phyloP scores from a whole-genome alignment of 2,329 filamentous ascomycete genomes.

The Ustilaginoidea virens region DNA sequence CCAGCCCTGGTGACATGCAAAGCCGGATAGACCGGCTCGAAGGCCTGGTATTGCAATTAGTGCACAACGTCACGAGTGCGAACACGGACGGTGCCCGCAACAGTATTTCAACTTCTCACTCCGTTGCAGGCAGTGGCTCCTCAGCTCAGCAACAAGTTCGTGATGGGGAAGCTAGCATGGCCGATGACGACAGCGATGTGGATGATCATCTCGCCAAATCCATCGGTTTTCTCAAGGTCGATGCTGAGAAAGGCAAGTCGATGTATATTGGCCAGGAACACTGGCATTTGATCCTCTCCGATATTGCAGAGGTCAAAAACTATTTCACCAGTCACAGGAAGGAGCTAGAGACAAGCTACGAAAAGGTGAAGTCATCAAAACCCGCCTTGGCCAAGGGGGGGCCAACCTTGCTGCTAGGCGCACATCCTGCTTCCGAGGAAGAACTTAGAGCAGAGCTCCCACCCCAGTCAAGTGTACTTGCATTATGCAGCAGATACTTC shows the following conservation, averaged over 20 bases:
- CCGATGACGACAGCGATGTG: constrained; percentile 49
- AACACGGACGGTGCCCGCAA: constrained; percentile 21
- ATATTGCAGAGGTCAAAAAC: constrained; percentile 85
- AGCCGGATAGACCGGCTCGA: constrained; percentile 93
- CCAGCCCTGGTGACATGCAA: constrained; percentile 87
- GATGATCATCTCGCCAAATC: constrained; percentile 56
- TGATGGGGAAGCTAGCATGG: constrained; percentile 38
- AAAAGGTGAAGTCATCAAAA: constrained; percentile 57
- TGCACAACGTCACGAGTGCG: constrained; percentile 62
- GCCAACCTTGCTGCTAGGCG: constrained; percentile 66
- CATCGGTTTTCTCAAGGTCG: constrained; percentile 70
- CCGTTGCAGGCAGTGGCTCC: constrained; percentile 26
- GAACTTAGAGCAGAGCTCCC: constrained; percentile 74
- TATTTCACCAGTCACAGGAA: constrained; percentile 81
- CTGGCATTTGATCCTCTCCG: constrained; percentile 65
- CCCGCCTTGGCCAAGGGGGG: constrained; percentile 43
- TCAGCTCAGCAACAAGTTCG: constrained; percentile 34
- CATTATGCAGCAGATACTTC: constrained; percentile 79
- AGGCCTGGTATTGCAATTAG: constrained; percentile 78
- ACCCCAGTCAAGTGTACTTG: constrained; percentile 66
- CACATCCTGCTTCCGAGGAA: constrained; percentile 51
- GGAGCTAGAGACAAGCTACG: constrained; percentile 69
- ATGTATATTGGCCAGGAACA: constrained; percentile 73
- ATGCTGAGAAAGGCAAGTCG: constrained; percentile 59
- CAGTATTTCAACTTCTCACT: constrained; percentile 19